Conservation (phyloP, 2,329 filamentous ascomycete species). For the Monosporascus cannonballus region DNA sequence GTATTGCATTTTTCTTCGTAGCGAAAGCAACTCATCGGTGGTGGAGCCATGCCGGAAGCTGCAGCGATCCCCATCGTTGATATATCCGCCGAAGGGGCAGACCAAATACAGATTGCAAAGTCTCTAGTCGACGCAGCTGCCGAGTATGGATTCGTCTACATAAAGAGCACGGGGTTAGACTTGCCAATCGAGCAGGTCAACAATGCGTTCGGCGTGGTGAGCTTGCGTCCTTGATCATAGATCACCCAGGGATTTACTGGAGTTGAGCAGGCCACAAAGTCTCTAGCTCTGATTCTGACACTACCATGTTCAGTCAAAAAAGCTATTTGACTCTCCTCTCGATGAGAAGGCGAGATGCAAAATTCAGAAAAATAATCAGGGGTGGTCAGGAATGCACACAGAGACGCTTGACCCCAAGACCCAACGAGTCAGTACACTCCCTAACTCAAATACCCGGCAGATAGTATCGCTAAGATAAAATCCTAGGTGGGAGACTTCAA, state of each 20-base stretch:
- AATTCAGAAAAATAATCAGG: conserved; percentile 76
- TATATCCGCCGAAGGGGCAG: conserved; percentile 53
- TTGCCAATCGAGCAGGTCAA: conserved; percentile 63
- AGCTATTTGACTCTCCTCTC: conserved; percentile 64
- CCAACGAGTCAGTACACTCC: conserved; percentile 55
- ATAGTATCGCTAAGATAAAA: conserved; percentile 1
- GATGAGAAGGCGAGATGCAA: conserved; percentile 69
- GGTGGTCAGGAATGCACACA: conserved; percentile 82
- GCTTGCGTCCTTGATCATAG: conserved; percentile 6
- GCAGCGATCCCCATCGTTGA: conserved; percentile 75
- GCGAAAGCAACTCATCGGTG: neutral
- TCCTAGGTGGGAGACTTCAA: conserved; percentile 74
- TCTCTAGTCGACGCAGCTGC: conserved; percentile 74
- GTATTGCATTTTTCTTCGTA: no score
- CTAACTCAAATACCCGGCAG: neutral
- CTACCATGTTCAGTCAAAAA: conserved; percentile 48
- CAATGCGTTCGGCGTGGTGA: conserved; percentile 67
- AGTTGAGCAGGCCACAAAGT: neutral
- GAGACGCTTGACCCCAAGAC: conserved; percentile 82
- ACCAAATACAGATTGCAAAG: conserved; percentile 52
- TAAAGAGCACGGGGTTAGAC: conserved; percentile 66
- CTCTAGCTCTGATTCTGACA: neutral
- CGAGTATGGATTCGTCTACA: conserved; percentile 83
- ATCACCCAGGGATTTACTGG: no score
- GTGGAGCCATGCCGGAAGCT: conserved; percentile 14